Percentiles rank a stretch among this genome's conserved stretches.
Evolutionary conservation across 2,329 filamentous ascomycete genomes (phyloP).

Genomic region (Colletotrichum gloeosporioides): DNA sequence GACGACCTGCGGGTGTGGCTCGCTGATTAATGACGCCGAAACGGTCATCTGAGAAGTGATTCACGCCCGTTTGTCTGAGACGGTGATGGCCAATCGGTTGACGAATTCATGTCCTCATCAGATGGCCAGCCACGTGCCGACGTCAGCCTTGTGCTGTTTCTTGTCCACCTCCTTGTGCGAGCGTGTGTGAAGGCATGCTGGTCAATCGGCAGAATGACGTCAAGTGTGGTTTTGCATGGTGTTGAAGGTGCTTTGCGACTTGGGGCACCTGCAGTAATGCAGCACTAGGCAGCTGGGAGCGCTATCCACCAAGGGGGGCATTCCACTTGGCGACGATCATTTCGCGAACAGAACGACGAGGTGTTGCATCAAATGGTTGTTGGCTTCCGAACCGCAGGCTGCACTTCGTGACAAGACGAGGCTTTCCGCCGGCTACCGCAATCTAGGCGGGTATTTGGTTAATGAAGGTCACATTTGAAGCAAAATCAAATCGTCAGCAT

Average conservation of each 20-base stretch:
- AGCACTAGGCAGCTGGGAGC: not conserved
- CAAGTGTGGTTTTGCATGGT: not conserved
- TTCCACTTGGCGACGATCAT: not conserved
- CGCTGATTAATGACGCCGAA: not conserved
- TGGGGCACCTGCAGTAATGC: not conserved
- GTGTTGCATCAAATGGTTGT: not conserved
- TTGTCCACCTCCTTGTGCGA: not conserved
- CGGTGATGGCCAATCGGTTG: not conserved
- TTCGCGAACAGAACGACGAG: not conserved
- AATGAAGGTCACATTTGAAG: not conserved
- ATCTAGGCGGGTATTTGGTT: not conserved
- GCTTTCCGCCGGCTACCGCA: not conserved
- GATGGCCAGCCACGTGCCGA: not conserved
- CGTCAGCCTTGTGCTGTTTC: not conserved
- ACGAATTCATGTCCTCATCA: not conserved
- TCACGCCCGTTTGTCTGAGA: not conserved
- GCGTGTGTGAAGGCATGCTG: not conserved
- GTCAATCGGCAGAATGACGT: slow-evolving; percentile 4
- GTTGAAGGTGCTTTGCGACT: not conserved
- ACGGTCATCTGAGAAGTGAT: not conserved
- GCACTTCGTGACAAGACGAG: not conserved
- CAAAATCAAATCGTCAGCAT: not conserved
- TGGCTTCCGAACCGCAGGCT: not conserved
- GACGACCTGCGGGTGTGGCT: not conserved
- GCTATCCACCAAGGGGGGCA: not conserved